phyloP scores from a whole-genome alignment of 208 protist species.

The Naegleria fowleri region DNA sequence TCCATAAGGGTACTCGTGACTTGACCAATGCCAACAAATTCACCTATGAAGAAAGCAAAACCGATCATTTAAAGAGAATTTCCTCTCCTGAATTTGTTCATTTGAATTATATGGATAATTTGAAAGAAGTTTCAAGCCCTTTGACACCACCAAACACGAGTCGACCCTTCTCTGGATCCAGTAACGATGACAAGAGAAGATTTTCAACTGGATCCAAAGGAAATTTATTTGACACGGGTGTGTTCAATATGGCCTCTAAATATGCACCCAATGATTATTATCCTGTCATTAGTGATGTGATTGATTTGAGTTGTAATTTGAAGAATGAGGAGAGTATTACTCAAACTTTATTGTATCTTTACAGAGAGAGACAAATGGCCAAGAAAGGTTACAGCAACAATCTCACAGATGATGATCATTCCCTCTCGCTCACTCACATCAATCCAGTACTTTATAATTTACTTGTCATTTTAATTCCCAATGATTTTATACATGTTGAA shows the following conservation, averaged over 20 bases:
- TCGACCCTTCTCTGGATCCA: background rate
- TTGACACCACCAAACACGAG: background rate
- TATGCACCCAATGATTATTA: constrained; percentile 9
- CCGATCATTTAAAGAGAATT: background rate
- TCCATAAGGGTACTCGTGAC: background rate
- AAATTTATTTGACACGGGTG: background rate
- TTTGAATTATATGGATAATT: background rate
- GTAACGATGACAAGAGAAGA: background rate
- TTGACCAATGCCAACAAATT: background rate
- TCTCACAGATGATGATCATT: no score
- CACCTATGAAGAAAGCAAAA: background rate
- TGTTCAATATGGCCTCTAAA: background rate
- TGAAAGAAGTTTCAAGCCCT: background rate
- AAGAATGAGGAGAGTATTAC: constrained; percentile 1
- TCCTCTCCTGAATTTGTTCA: background rate
- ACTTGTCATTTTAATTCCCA: background rate
- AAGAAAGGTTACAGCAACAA: background rate
- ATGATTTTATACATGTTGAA: constrained; percentile 7
- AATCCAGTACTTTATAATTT: background rate
- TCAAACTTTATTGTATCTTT: background rate
- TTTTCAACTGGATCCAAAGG: background rate
- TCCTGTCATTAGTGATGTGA: background rate
- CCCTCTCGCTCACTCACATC: background rate
- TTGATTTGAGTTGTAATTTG: constrained; percentile 16
- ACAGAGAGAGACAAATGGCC: background rate